phyloP scores from a whole-genome alignment of 129 eudicot genomes.

The Rutidosis leptorrhynchoides region DNA sequence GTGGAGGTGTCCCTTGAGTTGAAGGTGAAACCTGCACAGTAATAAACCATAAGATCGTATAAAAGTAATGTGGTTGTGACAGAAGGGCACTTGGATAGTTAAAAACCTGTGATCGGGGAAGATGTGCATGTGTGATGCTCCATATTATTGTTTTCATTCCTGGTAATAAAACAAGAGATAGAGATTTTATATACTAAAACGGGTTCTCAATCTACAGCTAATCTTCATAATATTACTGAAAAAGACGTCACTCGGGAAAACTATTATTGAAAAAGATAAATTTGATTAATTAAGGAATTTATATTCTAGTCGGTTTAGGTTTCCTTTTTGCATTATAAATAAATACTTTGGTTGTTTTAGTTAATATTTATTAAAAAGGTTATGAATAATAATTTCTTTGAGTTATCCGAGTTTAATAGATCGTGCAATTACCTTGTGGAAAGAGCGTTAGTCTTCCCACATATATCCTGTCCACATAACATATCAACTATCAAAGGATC shows the following conservation, averaged over 20 bases:
- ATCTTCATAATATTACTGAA: background rate
- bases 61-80: background rate
- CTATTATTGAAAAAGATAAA: no score
- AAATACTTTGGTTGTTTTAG: no score
- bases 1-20: slow-evolving; percentile 80
- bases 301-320: no score
- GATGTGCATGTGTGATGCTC: slow-evolving; percentile 96
- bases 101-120: slow-evolving; percentile 88
- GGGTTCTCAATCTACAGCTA: slow-evolving; percentile 11
- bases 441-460: no score
- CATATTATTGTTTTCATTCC: slow-evolving; percentile 99
- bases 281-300: no score
- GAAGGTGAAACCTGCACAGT: slow-evolving; percentile 62
- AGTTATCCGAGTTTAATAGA: no score
- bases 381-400: no score
- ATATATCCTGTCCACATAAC: no score
- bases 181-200: background rate
- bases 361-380: no score
- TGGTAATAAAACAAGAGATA: slow-evolving; percentile 25
- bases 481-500: slow-evolving; percentile 20
- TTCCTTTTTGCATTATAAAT: no score
- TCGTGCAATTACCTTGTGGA: no score
- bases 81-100: slow-evolving; percentile 7
- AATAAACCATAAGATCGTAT: slow-evolving; percentile 6
- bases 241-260: background rate